Base-by-base conservation (phyloP, 2,329 filamentous ascomycete genomes). In the Sordariomycetes sp. region DNA sequence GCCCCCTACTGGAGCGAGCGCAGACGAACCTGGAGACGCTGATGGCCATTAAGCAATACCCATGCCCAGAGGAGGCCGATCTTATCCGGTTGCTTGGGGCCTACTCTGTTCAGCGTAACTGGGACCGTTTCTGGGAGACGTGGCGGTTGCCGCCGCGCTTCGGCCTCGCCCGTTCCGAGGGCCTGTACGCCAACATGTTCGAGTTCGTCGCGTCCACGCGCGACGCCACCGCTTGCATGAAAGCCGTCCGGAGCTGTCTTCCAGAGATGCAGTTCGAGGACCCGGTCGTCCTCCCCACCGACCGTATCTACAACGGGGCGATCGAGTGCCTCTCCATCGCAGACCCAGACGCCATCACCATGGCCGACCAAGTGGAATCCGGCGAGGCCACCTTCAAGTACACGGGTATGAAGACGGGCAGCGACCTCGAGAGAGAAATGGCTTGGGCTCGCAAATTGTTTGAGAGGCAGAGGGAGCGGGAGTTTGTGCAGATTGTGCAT, bases 261-360 rank as follows among this genome's bases (percentile, higher is more conserved):
- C 74, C 76, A 2, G 82, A 86, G 65, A 85, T 89, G 80, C 61
- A 73, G 20, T 68, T 70, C 53, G 85, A 89, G 65, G 61, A 74
- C 0, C 77, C 79, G 1, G 70, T 72, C 0, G 74, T 89, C 18
- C 57, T 62, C 25, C 70, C 79, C 0, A 61, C 71, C 10, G 76
- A 73, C 1, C 60, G 67, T 1, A 62, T 88, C 5, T 75, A 75
- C 54, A 60, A 70, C 1, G 70, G 77, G 1, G 64, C 87, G n/a
- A 73, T 77, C 65, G 68, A 71, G 0, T 87, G 84, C 65, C 71
- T 88, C 37, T 61, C 69, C 2, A 65, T 83, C 8, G 81, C 78
- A 1, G 80, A 87, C 62, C 79, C 79, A 0, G 63, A 66, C 6
- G 78, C 81, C 16, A 71, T 43, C 48, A 7, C 32, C 34, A 40